Evolutionary conservation across 148 eudicot genomes (phyloP), one percentile per base, ranked within the genome.

Genomic region (Nyssa sinensis): DNA sequence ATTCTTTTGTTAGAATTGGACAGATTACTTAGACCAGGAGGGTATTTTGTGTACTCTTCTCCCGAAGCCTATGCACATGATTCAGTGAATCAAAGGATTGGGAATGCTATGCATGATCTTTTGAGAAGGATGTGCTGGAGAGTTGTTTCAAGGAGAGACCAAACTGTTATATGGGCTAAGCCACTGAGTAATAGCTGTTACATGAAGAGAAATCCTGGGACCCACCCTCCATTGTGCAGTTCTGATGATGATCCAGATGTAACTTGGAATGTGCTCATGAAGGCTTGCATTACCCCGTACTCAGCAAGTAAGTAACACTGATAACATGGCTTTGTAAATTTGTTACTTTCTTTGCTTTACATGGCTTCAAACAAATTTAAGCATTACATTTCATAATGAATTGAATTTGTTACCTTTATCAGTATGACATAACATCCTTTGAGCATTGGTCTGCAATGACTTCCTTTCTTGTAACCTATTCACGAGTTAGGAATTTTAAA

Each of bases 41-140:
- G 93, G 21, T 91, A 88, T 77, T 91, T 91, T 68, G 93, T 80
- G 11, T 91, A 86, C 69, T 91, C 96, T 39, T 91, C 96, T 29
- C 96, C 96, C 4, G 96, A 91, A 81, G 96, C 93, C 25, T 91
- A 91, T 69, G 87, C 91, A 24, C 90, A 84, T 74, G 96, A 91
- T 80, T 75, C 57, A 8, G 96, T 87, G 74, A 87, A 91, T 75
- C 75, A 76, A 44, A 91, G 78, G 80, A 87, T 91, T 44, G 85
- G 96, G 91, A 84, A 78, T 69, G 81, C 83, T 29, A 84, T 91
- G 91, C 60, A 85, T 77, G 85, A 84, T 66, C 88, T 91, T 62
- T 23, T 85, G 55, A 81, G 78, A 64, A 83, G 88, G 71, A 88
- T 91, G 90, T 91, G 96, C 79, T 91, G 96, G 96, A 91, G 88